Percentiles rank a stretch among this genome's conserved stretches.
phyloP scores from a whole-genome alignment of 2,329 filamentous ascomycete species.

The Rutstroemia sp. region DNA sequence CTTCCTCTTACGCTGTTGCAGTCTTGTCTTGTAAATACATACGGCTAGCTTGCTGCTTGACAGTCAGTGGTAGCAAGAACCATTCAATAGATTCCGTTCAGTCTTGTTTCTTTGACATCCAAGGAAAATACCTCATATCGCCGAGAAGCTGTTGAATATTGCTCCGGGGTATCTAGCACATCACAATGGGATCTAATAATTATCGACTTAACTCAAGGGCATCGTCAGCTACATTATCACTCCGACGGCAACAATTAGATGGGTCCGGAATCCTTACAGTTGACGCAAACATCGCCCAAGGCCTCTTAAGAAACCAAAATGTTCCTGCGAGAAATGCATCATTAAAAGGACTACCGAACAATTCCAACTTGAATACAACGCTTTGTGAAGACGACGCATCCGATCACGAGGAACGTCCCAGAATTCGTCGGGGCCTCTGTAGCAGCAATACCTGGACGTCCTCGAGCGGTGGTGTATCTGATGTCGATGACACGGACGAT shows the following conservation, averaged over 20 bases:
- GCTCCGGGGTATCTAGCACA: constrained; percentile 1
- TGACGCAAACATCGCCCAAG: constrained; percentile 22
- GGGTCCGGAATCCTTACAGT: constrained; percentile 10
- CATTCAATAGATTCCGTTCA: not conserved
- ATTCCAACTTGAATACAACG: not conserved
- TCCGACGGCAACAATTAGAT: constrained; percentile 11
- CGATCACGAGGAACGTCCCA: not conserved
- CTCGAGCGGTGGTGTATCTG: constrained; percentile 41
- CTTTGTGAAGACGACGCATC: not conserved
- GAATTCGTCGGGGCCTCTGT: constrained; percentile 11
- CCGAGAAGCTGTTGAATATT: not conserved
- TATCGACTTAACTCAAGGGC: constrained; percentile 21
- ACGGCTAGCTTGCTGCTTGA: not conserved
- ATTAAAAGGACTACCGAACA: not conserved
- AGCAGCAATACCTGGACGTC: constrained; percentile 51
- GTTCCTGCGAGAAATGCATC: constrained; percentile 18
- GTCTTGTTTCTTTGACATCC: not conserved
- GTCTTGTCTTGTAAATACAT: not conserved
- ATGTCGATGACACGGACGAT: constrained; percentile 43
- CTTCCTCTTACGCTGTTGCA: not conserved
- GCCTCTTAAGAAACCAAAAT: constrained; percentile 17
- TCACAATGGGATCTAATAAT: constrained; percentile 27
- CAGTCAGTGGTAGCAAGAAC: too few relatives aligned
- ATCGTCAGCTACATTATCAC: constrained; percentile 23
- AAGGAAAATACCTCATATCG: not conserved